A percentile compares a stretch with the other conserved stretches of the same genome.
These are phyloP conservation scores for Fusarium devonianum DNA, from an alignment of 2,329 filamentous ascomycete species.

Conservation along the genomic window DNA sequence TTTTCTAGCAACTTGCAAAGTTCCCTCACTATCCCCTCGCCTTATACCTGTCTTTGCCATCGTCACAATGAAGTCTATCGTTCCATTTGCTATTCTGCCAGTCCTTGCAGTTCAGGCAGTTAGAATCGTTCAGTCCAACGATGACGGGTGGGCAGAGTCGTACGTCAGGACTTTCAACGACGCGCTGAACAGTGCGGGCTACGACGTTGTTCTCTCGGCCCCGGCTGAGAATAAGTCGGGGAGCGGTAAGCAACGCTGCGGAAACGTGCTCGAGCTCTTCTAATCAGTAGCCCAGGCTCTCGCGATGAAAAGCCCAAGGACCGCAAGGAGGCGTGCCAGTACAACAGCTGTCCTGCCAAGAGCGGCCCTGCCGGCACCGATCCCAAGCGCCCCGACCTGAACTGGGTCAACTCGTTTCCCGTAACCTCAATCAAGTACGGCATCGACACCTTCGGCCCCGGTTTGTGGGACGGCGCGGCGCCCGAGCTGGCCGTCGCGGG, in stretches of 20 bases:
- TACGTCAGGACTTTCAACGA: conserved; percentile 69
- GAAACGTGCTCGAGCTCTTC: background rate
- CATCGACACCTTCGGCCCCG: conserved; percentile 62
- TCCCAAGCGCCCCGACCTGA: conserved; percentile 55
- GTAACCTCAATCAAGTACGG: conserved; percentile 70
- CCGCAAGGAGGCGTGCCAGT: conserved; percentile 63
- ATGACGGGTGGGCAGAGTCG: conserved; percentile 77
- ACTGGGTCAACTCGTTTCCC: conserved; percentile 77
- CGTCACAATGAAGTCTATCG: conserved; percentile 38
- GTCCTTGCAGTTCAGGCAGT: conserved; percentile 45
- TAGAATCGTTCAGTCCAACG: conserved; percentile 71
- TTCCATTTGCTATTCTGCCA: conserved; percentile 34
- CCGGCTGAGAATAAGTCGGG: conserved; percentile 73
- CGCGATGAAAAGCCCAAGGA: conserved; percentile 52
- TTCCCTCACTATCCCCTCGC: background rate
- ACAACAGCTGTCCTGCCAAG: conserved; percentile 64
- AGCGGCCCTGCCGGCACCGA: conserved; percentile 66
- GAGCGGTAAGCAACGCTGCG: conserved; percentile 52
- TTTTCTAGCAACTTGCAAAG: background rate
- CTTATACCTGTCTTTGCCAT: background rate
- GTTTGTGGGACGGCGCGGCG: conserved; percentile 58
- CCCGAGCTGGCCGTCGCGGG: conserved; percentile 72
- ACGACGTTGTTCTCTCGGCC: conserved; percentile 69
- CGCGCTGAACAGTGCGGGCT: conserved; percentile 60
- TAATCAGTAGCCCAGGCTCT: conserved; percentile 58